Percentiles rank a stretch among this genome's conserved stretches.
These are phyloP conservation scores for Macaranga tanarius DNA, from an alignment of 441 rosid genomes.

Conservation along the genomic window DNA sequence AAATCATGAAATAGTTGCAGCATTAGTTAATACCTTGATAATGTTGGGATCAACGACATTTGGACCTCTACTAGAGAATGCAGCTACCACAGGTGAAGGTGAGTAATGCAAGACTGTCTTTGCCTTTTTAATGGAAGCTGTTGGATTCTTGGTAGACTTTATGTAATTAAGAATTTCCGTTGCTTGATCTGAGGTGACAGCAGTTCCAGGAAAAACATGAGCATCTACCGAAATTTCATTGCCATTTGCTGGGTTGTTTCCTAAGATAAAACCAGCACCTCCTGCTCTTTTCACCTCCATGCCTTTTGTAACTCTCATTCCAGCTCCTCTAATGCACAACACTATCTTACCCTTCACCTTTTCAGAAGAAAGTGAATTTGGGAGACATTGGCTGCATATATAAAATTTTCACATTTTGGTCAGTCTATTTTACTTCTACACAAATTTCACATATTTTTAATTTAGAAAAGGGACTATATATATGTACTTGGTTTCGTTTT, in stretches of 20 bases:
- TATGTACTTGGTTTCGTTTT: conserved; percentile 40
- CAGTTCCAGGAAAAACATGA: conserved; percentile 60
- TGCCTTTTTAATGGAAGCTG: conserved; percentile 39
- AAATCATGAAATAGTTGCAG: background rate
- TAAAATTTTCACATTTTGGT: background rate
- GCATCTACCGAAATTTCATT: conserved; percentile 29
- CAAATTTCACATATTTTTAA: background rate
- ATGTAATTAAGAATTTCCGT: conserved; percentile 47
- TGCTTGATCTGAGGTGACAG: conserved; percentile 32
- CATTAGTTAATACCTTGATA: conserved; percentile 45
- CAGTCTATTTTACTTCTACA: background rate
- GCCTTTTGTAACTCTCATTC: conserved; percentile 51
- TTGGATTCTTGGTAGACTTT: conserved; percentile 43
- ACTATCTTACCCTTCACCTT: conserved; percentile 75
- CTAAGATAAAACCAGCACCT: conserved; percentile 63
- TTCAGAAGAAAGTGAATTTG: conserved; percentile 46
- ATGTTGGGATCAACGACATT: conserved; percentile 44
- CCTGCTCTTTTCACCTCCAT: conserved; percentile 76
- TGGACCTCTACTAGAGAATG: conserved; percentile 60
- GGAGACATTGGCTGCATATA: conserved; percentile 68
- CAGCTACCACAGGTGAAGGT: conserved; percentile 59
- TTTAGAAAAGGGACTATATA: background rate
- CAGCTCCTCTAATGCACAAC: conserved; percentile 56
- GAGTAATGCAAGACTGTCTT: conserved; percentile 37
- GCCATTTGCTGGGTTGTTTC: conserved; percentile 36